These are phyloP conservation scores for Hymenoscyphus fructigenus DNA, from an alignment of 2,329 filamentous ascomycete genomes.

Conservation along the genomic window DNA sequence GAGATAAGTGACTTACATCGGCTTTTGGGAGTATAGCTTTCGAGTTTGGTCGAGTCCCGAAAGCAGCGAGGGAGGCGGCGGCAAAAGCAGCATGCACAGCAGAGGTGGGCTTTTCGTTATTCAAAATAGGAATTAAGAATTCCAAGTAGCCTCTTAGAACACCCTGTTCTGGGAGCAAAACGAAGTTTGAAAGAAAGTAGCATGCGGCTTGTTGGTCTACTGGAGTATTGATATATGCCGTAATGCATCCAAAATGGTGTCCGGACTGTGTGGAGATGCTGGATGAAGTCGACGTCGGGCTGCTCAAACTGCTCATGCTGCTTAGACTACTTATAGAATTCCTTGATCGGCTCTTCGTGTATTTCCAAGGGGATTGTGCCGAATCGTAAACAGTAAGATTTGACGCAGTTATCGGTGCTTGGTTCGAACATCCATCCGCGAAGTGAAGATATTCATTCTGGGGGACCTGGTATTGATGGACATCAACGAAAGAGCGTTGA, in stretches of 20 bases:
- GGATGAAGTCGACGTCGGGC: background rate
- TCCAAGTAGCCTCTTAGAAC: conserved; percentile 56
- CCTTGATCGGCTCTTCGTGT: conserved; percentile 33
- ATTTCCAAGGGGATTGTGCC: conserved; percentile 63
- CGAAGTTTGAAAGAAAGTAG: conserved; percentile 60
- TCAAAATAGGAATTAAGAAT: conserved; percentile 55
- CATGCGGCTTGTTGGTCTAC: conserved; percentile 55
- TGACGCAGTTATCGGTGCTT: conserved; percentile 4
- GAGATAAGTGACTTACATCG: conserved; percentile 31
- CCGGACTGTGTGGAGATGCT: background rate
- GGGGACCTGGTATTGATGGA: background rate
- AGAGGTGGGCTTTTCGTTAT: conserved; percentile 37
- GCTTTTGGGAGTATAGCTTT: conserved; percentile 41
- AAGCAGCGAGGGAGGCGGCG: conserved; percentile 56
- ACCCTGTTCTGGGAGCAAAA: conserved; percentile 53
- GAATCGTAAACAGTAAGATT: conserved; percentile 7
- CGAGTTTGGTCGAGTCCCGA: conserved; percentile 49
- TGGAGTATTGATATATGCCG: conserved; percentile 44
- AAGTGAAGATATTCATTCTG: background rate
- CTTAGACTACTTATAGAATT: conserved; percentile 15
- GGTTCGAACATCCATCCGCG: background rate
- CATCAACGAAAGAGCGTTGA: conserved; percentile 40
- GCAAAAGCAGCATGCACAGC: conserved; percentile 41
- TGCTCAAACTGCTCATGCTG: background rate
- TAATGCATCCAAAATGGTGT: conserved; percentile 26